phyloP scores from a whole-genome alignment of 2,329 filamentous ascomycete species.

The Xylaria polymorpha region DNA sequence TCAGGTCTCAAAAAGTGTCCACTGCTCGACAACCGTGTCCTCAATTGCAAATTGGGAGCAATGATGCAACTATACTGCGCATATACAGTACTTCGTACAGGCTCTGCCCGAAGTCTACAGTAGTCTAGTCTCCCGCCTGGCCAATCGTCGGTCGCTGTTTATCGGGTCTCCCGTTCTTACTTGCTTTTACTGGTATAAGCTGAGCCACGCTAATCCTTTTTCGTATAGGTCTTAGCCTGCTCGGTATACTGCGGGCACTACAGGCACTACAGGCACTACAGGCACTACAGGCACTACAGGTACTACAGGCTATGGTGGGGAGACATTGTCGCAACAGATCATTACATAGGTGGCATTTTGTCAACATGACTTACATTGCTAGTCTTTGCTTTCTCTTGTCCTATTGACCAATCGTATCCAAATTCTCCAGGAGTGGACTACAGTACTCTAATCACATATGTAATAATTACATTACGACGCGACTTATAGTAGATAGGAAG shows the following conservation, averaged over 20 bases:
- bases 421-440: background rate
- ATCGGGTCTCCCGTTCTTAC: conserved; percentile 32
- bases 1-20: background rate
- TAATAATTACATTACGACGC: background rate
- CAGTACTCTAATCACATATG: background rate
- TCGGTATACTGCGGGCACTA: background rate
- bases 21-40: conserved; percentile 52
- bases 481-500: too few species aligned
- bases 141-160: conserved; percentile 26
- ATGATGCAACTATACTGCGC: conserved; percentile 35
- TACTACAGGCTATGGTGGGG: conserved; percentile 10
- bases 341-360: conserved; percentile 9
- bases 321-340: conserved; percentile 10
- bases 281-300: background rate
- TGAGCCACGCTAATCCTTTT: conserved; percentile 21
- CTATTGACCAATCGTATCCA: conserved; percentile 1
- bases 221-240: background rate
- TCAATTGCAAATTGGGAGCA: conserved; percentile 47
- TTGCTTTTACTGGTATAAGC: conserved; percentile 34
- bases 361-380: conserved; percentile 7
- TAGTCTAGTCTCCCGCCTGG: conserved; percentile 1
- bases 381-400: background rate
- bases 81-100: too few species aligned
- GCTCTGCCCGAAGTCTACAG: background rate
- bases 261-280: background rate